Percentiles rank a stretch among this genome's conserved stretches.
These are phyloP conservation scores for Chloranthus sessilifolius DNA, from an alignment of 164 flowering plant genomes.

Conservation along the genomic window DNA sequence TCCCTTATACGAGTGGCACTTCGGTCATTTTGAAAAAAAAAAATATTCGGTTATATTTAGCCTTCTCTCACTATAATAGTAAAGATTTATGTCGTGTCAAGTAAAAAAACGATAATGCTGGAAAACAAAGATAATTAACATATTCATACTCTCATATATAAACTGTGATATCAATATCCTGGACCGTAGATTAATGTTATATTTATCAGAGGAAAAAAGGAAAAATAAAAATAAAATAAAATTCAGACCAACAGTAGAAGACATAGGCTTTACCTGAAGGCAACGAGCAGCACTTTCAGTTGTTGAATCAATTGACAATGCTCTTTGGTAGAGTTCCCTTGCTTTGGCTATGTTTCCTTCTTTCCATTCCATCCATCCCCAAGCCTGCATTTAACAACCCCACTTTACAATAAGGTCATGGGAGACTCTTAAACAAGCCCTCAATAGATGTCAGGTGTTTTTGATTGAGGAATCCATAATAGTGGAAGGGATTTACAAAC, in stretches of 20 bases:
- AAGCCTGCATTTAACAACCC: slow-evolving; percentile 59
- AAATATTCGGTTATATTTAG: no score
- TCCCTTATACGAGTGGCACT: no score
- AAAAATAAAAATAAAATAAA: no score
- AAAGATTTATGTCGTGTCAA: no score
- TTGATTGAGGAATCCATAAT: no score
- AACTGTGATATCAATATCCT: neutral
- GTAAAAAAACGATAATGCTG: no score
- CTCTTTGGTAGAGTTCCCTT: slow-evolving; percentile 75
- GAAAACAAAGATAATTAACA: neutral
- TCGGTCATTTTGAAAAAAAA: no score
- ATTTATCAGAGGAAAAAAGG: no score
- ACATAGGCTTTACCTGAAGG: slow-evolving; percentile 96
- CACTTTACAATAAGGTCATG: slow-evolving; percentile 10
- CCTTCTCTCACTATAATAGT: no score
- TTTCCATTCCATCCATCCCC: slow-evolving; percentile 99
- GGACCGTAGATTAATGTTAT: no score
- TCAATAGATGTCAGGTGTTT: neutral
- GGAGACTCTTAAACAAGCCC: neutral
- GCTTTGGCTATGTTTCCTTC: slow-evolving; percentile 84
- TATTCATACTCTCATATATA: neutral
- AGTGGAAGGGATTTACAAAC: no score
- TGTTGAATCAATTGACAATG: slow-evolving; percentile 60
- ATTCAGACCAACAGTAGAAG: no score
- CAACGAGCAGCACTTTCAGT: slow-evolving; percentile 94